Base-by-base conservation (phyloP, 805 yeast genomes). In the Ogataea corticis region DNA sequence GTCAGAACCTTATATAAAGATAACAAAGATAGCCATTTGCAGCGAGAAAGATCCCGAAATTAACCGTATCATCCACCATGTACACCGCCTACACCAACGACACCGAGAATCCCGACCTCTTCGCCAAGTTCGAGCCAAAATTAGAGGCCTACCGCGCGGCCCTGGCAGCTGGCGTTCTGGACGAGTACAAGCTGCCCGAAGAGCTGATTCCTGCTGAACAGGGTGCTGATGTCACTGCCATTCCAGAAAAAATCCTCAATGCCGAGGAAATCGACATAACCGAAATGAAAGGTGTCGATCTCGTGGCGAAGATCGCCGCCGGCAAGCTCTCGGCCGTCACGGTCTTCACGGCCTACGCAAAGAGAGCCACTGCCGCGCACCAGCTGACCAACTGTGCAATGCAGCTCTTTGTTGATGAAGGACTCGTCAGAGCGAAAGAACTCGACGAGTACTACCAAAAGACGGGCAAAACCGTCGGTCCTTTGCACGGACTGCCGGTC, bases 401-500 rank as follows among this genome's bases (percentile, higher is more conserved):
- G 63, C 72, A 76, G 33, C 48, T 76, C 7, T 70, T 77, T 48
- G 54, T 69, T 33, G 75, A 75, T 25, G 77, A 76, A 41, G 81
- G 80, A 12, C 59, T 77, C 42, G 54, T 65, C 38, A 65, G 76
- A 38, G 81, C 82, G 2, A 49, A 71, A 49, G 77, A 73, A 52
- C 66, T 79, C 45, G 87, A 83, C 64, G 78, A 75, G 2, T 71
- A 72, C 51, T 66, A 63, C 45, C 57, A 58, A 17, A 66, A 70
- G 39, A 69, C 73, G 39, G 79, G 80, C 2, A 63, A 73, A 41
- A 66, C 78, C 0, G 62, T 77, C 19, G 82, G 82, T 37, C 82
- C 84, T 0, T 67, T 82, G 43, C 85, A 83, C 35, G 87, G 87
- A 2, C 61, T 82, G 51, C 86, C 87, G 5, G 66, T 82, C 40